Evolutionary conservation across 345 rosid species (phyloP).

Genomic region (Citrus glauca): DNA sequence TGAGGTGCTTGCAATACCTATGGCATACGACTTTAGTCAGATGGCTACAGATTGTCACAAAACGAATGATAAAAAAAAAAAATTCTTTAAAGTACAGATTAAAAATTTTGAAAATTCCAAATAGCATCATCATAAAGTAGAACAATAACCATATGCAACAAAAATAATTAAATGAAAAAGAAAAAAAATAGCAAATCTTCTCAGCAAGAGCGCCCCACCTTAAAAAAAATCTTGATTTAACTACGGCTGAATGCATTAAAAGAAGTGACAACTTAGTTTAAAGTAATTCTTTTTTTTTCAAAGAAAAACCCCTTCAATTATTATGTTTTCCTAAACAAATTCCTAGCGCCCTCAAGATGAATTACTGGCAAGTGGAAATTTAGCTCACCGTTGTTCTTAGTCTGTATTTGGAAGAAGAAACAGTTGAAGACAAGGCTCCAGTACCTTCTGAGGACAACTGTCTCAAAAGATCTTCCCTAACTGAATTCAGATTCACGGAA

Average conservation of each 20-base stretch:
- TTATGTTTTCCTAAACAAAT: neutral
- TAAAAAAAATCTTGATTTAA: neutral
- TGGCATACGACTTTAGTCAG: slow-evolving; percentile 6
- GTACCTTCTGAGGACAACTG: slow-evolving; percentile 39
- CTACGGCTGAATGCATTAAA: neutral
- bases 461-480: slow-evolving; percentile 53
- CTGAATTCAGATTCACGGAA: slow-evolving; percentile 50
- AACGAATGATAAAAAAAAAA: neutral
- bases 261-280: neutral
- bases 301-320: neutral
- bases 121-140: too few relatives aligned
- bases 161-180: neutral
- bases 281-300: neutral
- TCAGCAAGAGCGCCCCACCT: neutral
- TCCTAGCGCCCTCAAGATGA: neutral
- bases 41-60: neutral
- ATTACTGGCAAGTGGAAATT: neutral
- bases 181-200: neutral
- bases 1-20: slow-evolving; percentile 83
- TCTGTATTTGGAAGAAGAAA: slow-evolving; percentile 65
- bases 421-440: slow-evolving; percentile 42
- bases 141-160: too few relatives aligned
- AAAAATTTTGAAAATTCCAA: too few relatives aligned
- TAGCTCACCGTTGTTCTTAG: slow-evolving; percentile 65
- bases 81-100: neutral